Evolutionary conservation across 148 eudicot genomes (phyloP), one percentile per base, ranked within the genome.

Genomic region (Vaccinium macrocarpon): DNA sequence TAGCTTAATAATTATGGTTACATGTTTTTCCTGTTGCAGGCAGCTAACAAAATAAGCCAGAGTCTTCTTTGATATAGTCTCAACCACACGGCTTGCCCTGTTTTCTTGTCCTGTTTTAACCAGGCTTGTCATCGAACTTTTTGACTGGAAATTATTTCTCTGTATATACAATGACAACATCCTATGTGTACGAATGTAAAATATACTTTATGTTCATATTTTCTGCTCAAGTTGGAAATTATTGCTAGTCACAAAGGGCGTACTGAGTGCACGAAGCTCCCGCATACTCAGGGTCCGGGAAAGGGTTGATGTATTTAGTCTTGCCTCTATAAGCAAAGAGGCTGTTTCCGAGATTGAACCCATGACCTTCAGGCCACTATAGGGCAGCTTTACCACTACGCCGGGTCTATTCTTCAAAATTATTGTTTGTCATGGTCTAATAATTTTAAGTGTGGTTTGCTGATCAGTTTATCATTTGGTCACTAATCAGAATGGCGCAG

Each of bases 21-120:
- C 35, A 35, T 61, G 8, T 77, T 76, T 42, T 32, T 35, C 50
- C 71, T 11, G 14, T 79, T 84, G 78, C 86, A 78, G 86, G 86
- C 78, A 53, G 81, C 49, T 79, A 13, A 29, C 55, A 16, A 79
- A 79, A 84, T 49, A 61, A 84, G n/a, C 23, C 8, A 12, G 53
- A 29, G 25, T 21, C 19, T 25, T 75, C 51, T 75, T 74, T 57
- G 1, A n/a, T 32, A 16, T 84, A 15, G 32, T 68, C 21, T 23
- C 83, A 46, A 23, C 38, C 3, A 42, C 46, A 5, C 46, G 0
- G 46, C 46, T 42, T 42, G 46, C 46, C 49, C 55, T 52, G 25
- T 8, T 53, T n/a, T 27, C 46, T 15, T 53, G 32, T 19, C 51
- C 29, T 51, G 23, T 78, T 76, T 78, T 70, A 4, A 9, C 18